These are phyloP conservation scores for Eragrostis curvula DNA, from an alignment of 176 grass and related monocot species.

Conservation along the genomic window DNA sequence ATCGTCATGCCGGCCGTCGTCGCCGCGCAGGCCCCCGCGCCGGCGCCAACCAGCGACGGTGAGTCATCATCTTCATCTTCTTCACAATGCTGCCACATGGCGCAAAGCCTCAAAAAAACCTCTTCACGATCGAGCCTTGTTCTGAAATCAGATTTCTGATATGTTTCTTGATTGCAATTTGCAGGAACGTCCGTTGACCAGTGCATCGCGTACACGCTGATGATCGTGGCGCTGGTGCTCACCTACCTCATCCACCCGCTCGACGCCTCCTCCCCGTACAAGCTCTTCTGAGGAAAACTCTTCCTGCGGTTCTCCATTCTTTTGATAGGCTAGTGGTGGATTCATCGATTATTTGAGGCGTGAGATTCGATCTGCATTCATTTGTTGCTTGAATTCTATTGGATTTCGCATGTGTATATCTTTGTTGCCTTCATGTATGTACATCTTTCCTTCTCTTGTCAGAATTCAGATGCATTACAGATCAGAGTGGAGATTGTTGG, in stretches of 20 bases:
- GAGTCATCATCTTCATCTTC: background rate
- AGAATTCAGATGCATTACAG: background rate
- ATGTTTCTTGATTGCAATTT: background rate
- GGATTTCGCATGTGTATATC: slow-evolving; percentile 25
- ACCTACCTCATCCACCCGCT: slow-evolving; percentile 78
- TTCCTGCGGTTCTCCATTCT: background rate
- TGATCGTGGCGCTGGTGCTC: slow-evolving; percentile 68
- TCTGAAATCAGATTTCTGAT: background rate
- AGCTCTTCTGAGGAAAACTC: slow-evolving; percentile 54
- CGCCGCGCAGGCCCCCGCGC: slow-evolving; percentile 55
- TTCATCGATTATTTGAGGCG: slow-evolving; percentile 11
- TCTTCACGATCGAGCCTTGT: background rate
- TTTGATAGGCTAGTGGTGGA: slow-evolving; percentile 36
- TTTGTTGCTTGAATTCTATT: slow-evolving; percentile 1
- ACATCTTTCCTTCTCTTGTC: background rate
- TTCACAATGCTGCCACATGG: background rate
- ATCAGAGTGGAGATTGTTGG: no score
- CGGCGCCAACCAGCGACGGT: slow-evolving; percentile 69
- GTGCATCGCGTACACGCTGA: slow-evolving; percentile 58
- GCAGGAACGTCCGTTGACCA: slow-evolving; percentile 62
- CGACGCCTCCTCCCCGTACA: slow-evolving; percentile 59
- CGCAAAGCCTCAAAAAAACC: background rate
- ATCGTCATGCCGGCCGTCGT: slow-evolving; percentile 16
- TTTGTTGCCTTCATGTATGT: background rate
- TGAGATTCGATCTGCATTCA: slow-evolving; percentile 4